Conservation (phyloP, 2,329 filamentous ascomycete species). For the Alternaria triticimaculans region DNA sequence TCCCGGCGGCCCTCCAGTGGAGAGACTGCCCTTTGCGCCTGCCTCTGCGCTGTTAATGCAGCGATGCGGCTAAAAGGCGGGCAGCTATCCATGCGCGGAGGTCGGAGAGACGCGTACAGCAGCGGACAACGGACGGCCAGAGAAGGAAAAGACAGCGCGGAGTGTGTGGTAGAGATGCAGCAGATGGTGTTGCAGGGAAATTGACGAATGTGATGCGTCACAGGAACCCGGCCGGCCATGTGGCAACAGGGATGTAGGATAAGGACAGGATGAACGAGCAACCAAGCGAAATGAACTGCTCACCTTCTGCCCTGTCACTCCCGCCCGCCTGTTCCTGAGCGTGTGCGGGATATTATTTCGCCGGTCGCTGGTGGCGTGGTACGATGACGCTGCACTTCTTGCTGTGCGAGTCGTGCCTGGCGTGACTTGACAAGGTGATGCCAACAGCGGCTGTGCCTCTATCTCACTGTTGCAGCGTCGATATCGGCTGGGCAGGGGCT, state of each 20-base stretch:
- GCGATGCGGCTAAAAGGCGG: constrained; percentile 30
- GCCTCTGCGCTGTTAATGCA: constrained; percentile 29
- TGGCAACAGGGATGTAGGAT: constrained; percentile 39
- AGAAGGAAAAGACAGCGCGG: constrained; percentile 5
- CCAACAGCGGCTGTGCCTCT: not conserved
- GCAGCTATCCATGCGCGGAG: constrained; percentile 12
- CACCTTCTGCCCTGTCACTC: constrained; percentile 38
- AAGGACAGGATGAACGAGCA: constrained; percentile 19
- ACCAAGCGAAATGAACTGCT: constrained; percentile 43
- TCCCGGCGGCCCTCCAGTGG: constrained; percentile 26
- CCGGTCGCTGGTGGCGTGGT: constrained; percentile 5
- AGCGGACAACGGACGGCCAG: constrained; percentile 8
- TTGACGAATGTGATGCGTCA: constrained; percentile 35
- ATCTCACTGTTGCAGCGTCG: constrained; percentile 11
- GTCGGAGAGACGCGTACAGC: constrained; percentile 4
- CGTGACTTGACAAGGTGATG: constrained; percentile 8
- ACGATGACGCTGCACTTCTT: constrained; percentile 7
- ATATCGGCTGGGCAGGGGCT: constrained; percentile 12
- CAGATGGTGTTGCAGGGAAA: constrained; percentile 41
- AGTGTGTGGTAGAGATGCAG: constrained; percentile 25
- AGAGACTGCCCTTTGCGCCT: constrained; percentile 23
- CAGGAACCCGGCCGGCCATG: constrained; percentile 38
- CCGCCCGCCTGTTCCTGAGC: constrained; percentile 17
- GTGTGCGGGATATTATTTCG: constrained; percentile 2
- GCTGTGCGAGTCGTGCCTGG: not conserved